phyloP scores from a whole-genome alignment of 345 rosid species.

The Dovyalis caffra region DNA sequence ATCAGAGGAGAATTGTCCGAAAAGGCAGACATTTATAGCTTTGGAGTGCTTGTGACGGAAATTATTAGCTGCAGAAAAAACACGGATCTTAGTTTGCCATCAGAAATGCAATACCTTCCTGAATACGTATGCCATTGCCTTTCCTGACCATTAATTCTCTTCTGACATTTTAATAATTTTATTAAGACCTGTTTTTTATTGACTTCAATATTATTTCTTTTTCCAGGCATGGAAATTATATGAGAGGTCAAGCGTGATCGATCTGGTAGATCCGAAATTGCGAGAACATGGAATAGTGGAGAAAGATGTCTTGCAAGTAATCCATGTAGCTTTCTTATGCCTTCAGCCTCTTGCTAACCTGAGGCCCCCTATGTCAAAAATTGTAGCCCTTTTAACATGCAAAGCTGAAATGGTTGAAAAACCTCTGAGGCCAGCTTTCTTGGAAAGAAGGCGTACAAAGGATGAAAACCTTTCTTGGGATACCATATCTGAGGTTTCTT shows the following conservation, averaged over 20 bases:
- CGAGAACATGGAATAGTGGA: constrained; percentile 31
- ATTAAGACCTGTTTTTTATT: neutral
- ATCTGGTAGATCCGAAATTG: constrained; percentile 51
- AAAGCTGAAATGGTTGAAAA: constrained; percentile 29
- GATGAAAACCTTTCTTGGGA: constrained; percentile 43
- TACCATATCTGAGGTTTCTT: constrained; percentile 40
- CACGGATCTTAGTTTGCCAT: constrained; percentile 50
- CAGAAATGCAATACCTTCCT: constrained; percentile 71
- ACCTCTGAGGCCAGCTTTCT: constrained; percentile 38
- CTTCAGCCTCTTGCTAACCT: constrained; percentile 50
- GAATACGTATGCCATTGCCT: constrained; percentile 47
- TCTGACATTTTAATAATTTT: neutral
- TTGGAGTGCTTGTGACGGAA: constrained; percentile 65
- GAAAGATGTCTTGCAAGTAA: constrained; percentile 42
- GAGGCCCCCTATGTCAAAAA: constrained; percentile 62
- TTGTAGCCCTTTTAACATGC: constrained; percentile 58
- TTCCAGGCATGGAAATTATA: constrained; percentile 60
- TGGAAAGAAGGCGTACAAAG: constrained; percentile 33
- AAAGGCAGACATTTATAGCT: constrained; percentile 71
- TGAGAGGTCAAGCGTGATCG: constrained; percentile 35
- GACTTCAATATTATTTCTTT: neutral
- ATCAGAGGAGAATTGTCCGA: constrained; percentile 66
- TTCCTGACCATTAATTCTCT: neutral
- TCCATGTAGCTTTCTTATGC: constrained; percentile 53
- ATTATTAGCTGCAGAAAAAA: constrained; percentile 62